These are phyloP conservation scores for Cytospora piceae DNA, from an alignment of 2,329 filamentous ascomycete genomes.

Conservation along the genomic window DNA sequence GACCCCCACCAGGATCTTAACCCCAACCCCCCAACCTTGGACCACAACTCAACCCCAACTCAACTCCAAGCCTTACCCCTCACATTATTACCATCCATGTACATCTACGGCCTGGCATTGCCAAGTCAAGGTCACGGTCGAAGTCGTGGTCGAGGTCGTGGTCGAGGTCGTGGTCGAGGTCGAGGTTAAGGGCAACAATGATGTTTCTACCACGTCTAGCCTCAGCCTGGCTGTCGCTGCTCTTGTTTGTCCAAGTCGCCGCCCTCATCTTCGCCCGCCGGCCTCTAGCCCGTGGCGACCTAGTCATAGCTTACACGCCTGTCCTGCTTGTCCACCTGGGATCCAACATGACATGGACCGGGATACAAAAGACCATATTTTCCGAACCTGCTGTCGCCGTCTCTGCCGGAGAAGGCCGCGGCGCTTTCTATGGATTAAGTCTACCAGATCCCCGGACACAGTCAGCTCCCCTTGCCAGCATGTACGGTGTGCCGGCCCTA, in stretches of 20 bases:
- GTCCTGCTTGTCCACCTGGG: conserved; percentile 38
- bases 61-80: background rate
- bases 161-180: background rate
- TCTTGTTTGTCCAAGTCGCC: conserved; percentile 3
- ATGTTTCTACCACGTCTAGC: background rate
- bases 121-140: background rate
- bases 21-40: no score
- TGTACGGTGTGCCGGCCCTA: no score
- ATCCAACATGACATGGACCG: conserved; percentile 30
- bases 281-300: conserved; percentile 42
- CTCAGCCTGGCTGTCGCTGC: conserved; percentile 1
- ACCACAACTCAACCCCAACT: no score
- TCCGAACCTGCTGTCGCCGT: conserved; percentile 20
- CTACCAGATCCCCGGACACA: conserved; percentile 38
- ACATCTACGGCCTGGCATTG: no score
- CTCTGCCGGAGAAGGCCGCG: conserved; percentile 9
- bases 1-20: no score
- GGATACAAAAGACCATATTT: conserved; percentile 30
- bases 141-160: background rate
- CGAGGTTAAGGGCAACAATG: background rate
- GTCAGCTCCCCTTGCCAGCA: no score
- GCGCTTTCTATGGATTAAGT: conserved; percentile 27
- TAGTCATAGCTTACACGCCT: conserved; percentile 40
- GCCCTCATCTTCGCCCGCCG: conserved; percentile 38
- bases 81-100: no score